phyloP scores from a whole-genome alignment of 1,284 basidiomycete genomes.

The Stygiomarasmius scandens region DNA sequence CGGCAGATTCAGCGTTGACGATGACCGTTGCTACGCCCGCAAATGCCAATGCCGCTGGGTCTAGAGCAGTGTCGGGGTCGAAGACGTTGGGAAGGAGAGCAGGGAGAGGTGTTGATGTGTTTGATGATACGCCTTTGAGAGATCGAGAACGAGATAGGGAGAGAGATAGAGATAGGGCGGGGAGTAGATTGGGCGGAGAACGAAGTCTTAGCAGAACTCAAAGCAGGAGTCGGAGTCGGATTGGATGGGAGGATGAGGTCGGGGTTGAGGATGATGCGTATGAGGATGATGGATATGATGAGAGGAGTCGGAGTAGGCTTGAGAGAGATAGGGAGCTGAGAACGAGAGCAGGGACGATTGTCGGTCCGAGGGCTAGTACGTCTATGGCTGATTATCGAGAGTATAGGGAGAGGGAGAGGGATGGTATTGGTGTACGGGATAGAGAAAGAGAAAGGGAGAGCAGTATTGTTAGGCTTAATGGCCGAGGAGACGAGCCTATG shows the following conservation, averaged over 20 bases:
- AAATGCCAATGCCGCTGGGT: slow-evolving; percentile 23
- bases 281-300: slow-evolving; percentile 1
- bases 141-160: slow-evolving; percentile 17
- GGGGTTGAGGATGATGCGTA: slow-evolving; percentile 9
- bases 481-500: slow-evolving; percentile 3
- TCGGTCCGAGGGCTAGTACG: slow-evolving; percentile 44
- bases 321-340: slow-evolving; percentile 3
- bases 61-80: background rate
- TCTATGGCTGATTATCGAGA: slow-evolving; percentile 50
- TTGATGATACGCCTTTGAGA: slow-evolving; percentile 26
- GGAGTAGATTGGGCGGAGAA: slow-evolving; percentile 20
- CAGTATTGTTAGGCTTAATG: slow-evolving; percentile 22
- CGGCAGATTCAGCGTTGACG: slow-evolving; percentile 63
- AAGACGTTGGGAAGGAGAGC: background rate
- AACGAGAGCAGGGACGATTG: slow-evolving; percentile 19
- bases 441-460: slow-evolving; percentile 23
- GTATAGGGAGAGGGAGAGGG: slow-evolving; percentile 22
- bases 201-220: slow-evolving; percentile 11
- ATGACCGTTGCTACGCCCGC: slow-evolving; percentile 23
- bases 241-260: slow-evolving; percentile 12
- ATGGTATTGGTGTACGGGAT: slow-evolving; percentile 21
- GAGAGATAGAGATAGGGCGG: slow-evolving; percentile 31
- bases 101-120: slow-evolving; percentile 25
- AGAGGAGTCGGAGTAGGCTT: slow-evolving; percentile 7
- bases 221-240: slow-evolving; percentile 13